Conservation (phyloP, 148 eudicot species). For the Rheum nobile region DNA sequence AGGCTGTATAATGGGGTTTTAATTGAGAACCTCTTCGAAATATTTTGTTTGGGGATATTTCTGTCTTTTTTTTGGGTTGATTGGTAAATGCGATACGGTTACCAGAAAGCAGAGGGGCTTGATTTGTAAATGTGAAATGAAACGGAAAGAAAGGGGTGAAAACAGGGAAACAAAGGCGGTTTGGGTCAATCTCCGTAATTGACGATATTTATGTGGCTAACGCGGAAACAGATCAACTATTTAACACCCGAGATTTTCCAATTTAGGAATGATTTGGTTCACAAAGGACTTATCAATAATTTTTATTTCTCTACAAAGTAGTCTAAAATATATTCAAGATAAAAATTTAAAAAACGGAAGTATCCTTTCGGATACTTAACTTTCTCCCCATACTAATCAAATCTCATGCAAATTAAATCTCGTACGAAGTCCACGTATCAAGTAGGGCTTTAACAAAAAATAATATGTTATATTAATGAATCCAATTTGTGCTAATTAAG, state of each 20-base stretch:
- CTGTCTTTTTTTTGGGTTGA: no score
- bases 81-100: neutral
- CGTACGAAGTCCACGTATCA: no score
- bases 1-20: neutral
- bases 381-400: no score
- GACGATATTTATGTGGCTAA: neutral
- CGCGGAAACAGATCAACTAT: neutral
- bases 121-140: neutral
- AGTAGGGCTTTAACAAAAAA: no score
- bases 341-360: neutral
- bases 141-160: neutral
- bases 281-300: neutral
- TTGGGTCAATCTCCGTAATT: slow-evolving; percentile 6
- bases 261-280: neutral
- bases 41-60: neutral
- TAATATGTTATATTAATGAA: no score
- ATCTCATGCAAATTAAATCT: no score
- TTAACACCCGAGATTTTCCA: neutral
- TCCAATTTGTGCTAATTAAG: no score
- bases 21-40: no score
- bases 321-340: neutral
- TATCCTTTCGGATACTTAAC: no score
- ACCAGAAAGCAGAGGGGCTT: neutral
- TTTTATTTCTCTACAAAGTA: neutral
- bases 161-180: neutral